A percentile compares a stretch with the other conserved stretches of the same genome.
phyloP scores from a whole-genome alignment of 768 basidiomycete genomes.

The Tephrocybe sp. region DNA sequence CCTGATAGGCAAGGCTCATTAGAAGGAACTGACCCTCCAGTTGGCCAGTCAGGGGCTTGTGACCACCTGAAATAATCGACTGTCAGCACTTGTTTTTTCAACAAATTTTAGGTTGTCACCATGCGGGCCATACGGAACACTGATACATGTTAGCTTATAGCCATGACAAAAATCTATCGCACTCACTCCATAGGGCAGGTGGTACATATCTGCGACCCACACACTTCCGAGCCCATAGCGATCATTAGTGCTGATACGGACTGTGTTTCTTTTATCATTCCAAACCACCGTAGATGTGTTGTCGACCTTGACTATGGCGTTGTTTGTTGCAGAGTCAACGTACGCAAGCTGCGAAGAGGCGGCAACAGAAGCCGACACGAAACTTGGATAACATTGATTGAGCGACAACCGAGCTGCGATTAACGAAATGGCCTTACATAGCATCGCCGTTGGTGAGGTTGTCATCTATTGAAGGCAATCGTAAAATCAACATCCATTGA shows the following conservation, averaged over 20 bases:
- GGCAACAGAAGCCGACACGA: constrained; percentile 46
- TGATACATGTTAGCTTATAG: constrained; percentile 19
- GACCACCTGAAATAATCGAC: constrained; percentile 35
- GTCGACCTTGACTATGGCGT: constrained; percentile 77
- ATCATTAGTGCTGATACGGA: constrained; percentile 60
- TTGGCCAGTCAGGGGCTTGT: constrained; percentile 58
- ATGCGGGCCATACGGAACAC: constrained; percentile 75
- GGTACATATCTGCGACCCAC: constrained; percentile 63
- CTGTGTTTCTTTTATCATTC: constrained; percentile 62
- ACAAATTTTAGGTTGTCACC: constrained; percentile 25
- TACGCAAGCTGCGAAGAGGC: constrained; percentile 52
- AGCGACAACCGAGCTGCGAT: neutral
- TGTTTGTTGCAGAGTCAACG: constrained; percentile 59
- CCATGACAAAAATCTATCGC: neutral
- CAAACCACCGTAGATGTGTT: constrained; percentile 53
- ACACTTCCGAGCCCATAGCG: constrained; percentile 56
- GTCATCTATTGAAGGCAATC: constrained; percentile 41
- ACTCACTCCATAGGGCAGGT: constrained; percentile 62
- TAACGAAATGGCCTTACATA: constrained; percentile 30
- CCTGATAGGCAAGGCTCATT: neutral
- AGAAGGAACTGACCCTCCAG: constrained; percentile 44
- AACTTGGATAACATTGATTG: constrained; percentile 33
- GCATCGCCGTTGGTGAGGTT: constrained; percentile 69
- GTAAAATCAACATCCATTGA: neutral
- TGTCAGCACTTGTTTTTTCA: neutral